Evolutionary conservation across 768 basidiomycete genomes (phyloP), one percentile per base, ranked within the genome.

Genomic region (Candolleomyces efflorescens): DNA sequence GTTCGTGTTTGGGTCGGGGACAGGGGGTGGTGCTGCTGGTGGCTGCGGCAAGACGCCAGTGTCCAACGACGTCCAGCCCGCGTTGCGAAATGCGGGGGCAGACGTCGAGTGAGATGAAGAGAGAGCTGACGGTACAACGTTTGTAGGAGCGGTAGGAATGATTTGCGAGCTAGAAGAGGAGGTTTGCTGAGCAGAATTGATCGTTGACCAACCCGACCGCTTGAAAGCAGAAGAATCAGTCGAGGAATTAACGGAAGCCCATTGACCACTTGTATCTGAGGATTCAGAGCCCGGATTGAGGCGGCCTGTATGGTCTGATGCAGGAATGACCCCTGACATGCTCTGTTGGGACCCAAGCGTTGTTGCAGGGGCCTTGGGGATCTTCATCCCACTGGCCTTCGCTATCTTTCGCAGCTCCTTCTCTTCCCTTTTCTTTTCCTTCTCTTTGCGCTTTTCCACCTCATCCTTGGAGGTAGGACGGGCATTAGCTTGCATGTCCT

Each of bases 361-460:
- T 26, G 62, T 43, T 23, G 55, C n/a, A 15, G n/a, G n/a, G n/a
- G 60, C 68, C 65, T 81, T 83, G 9, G 78, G 63, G 72, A 92
- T 83, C 70, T 80, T 89, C 67, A 94, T 83, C 3, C 92, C 92
- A 39, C 82, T 85, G 0, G 92, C 92, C 52, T 85, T 87, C 6
- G 92, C 92, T 27, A 92, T 83, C 69, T 92, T 92, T 56, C 89
- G 77, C 23, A 93, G 76, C 64, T 92, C 90, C 68, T 88, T 92
- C 69, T 92, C 90, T 69, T 94, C 91, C 39, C 90, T 79, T 68
- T 85, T 90, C 5, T 88, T 81, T 67, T 94, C 91, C 70, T 93
- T 92, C 73, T 92, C 91, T 65, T 89, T 90, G 51, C 87, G 82
- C 64, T 80, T 87, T 60, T 90, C 87, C 15, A 84, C 62, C 54